These are phyloP conservation scores for Cicer cuneatum DNA, from an alignment of 306 rosid genomes.

Conservation along the genomic window DNA sequence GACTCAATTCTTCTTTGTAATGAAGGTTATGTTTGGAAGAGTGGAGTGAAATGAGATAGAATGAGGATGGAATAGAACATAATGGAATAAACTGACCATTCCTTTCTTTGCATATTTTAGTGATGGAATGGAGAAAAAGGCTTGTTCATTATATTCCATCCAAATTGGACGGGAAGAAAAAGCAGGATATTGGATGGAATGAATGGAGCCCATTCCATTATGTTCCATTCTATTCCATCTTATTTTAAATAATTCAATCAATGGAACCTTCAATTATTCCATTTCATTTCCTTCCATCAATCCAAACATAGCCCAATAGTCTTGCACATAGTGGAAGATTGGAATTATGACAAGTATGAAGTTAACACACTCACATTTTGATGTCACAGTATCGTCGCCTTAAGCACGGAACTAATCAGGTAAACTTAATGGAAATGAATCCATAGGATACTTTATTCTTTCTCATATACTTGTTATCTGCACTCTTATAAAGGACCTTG, in stretches of 20 bases:
- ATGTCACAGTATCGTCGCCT: constrained; percentile 92
- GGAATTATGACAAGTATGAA: constrained; percentile 35
- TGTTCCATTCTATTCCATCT: background rate
- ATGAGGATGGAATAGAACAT: background rate
- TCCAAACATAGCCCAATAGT: constrained; percentile 5
- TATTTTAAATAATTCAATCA: constrained; percentile 2
- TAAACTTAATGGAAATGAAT: constrained; percentile 45
- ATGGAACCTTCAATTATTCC: background rate
- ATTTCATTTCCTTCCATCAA: constrained; percentile 15
- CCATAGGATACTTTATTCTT: constrained; percentile 37
- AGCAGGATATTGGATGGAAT: background rate
- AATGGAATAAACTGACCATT: background rate
- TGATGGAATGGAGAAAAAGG: background rate
- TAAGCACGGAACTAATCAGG: constrained; percentile 95
- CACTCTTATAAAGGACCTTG: background rate
- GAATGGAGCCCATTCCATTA: background rate
- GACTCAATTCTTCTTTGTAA: constrained; percentile 37
- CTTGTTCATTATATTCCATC: constrained; percentile 8
- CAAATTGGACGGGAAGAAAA: constrained; percentile 6
- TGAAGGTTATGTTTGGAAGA: constrained; percentile 10
- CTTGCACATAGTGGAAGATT: constrained; percentile 27
- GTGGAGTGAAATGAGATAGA: constrained; percentile 3
- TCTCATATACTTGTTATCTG: constrained; percentile 22
- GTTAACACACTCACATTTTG: constrained; percentile 42
- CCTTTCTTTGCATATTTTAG: background rate